Conservation (phyloP, 495 filamentous ascomycete genomes). For the Cercophora samala region DNA sequence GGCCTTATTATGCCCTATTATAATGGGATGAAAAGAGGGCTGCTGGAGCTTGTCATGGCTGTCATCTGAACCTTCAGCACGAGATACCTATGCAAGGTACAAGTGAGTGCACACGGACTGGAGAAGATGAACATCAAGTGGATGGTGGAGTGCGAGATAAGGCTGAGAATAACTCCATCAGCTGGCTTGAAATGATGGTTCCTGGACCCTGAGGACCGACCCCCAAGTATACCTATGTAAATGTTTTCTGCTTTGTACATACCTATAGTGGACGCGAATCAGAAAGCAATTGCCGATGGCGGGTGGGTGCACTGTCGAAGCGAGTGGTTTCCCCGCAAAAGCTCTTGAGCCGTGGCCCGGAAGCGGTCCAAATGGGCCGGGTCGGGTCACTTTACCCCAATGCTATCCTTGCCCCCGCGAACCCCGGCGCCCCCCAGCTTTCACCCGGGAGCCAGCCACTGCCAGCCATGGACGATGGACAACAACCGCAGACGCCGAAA, state of each 20-base stretch:
- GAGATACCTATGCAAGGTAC: no score
- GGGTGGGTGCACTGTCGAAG: background rate
- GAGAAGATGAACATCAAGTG: no score
- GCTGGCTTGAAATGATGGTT: no score
- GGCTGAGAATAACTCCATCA: no score
- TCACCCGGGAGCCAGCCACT: conserved; percentile 1
- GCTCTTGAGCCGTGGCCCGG: background rate
- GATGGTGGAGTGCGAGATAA: no score
- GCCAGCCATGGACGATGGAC: background rate
- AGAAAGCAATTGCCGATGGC: background rate
- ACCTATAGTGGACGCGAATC: background rate
- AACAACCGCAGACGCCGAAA: conserved; percentile 12
- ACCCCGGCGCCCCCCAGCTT: background rate
- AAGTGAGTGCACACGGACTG: no score
- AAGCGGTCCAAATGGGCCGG: background rate
- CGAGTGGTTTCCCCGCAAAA: conserved; percentile 5
- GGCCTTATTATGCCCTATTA: no score
- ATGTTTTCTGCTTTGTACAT: background rate
- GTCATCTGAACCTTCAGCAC: no score
- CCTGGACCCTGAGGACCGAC: no score
- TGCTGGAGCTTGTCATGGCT: no score
- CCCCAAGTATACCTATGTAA: no score
- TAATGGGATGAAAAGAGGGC: no score
- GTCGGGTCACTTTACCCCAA: conserved; percentile 27
- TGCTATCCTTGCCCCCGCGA: conserved; percentile 5